Percentiles rank a stretch among this genome's conserved stretches.
Evolutionary conservation across 2,329 filamentous ascomycete genomes (phyloP).

Genomic region (Verticillium longisporum): DNA sequence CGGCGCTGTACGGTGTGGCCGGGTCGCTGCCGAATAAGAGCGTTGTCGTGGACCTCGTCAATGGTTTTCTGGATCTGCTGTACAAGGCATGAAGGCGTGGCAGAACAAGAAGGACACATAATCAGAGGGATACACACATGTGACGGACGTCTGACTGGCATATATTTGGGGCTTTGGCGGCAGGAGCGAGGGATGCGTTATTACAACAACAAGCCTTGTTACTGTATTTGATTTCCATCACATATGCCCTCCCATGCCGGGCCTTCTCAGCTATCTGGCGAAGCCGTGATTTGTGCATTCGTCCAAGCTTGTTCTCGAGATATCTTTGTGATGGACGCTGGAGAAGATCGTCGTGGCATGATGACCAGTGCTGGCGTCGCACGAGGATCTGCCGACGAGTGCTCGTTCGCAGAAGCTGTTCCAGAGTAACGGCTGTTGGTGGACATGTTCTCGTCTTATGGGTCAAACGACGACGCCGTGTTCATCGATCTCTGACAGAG

Average conservation of each 20-base stretch:
- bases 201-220: neutral
- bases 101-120: neutral
- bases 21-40: constrained; percentile 94
- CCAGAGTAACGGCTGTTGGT: neutral
- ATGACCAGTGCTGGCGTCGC: neutral
- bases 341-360: neutral
- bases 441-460: neutral
- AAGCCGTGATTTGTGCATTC: neutral
- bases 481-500: neutral
- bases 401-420: neutral
- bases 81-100: constrained; percentile 63
- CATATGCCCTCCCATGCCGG: neutral
- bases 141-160: neutral
- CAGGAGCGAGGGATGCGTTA: neutral
- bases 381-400: neutral
- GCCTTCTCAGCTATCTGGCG: neutral
- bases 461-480: neutral
- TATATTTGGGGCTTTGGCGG: neutral
- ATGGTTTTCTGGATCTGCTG: constrained; percentile 84
- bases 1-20: constrained; percentile 89
- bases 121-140: neutral
- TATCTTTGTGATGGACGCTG: neutral
- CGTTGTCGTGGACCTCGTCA: constrained; percentile 83
- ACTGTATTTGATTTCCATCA: neutral
- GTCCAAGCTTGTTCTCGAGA: neutral